phyloP scores from a whole-genome alignment of 805 yeast species.

The Teunomyces barrocoloradensis region DNA sequence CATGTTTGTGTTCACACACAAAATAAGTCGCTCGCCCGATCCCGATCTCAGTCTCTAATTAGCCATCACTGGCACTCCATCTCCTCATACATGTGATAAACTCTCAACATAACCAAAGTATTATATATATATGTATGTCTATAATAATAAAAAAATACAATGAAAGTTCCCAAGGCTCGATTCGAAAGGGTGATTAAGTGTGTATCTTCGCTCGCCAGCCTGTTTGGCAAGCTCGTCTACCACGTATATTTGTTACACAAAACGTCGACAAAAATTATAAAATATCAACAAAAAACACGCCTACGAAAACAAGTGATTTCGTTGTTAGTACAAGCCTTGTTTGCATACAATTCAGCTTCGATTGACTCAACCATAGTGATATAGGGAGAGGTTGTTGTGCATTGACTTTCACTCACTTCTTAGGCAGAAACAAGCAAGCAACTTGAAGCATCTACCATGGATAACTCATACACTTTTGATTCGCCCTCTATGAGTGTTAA shows the following conservation, averaged over 20 bases:
- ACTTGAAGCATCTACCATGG: conserved; percentile 9
- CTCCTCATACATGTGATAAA: too few species aligned
- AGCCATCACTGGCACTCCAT: too few species aligned
- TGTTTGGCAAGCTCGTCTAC: neutral
- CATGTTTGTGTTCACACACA: too few species aligned
- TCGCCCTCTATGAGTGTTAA: conserved; percentile 24
- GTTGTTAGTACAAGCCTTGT: neutral
- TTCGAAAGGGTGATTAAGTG: neutral
- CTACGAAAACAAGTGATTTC: neutral
- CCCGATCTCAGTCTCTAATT: too few species aligned
- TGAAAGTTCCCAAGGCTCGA: neutral
- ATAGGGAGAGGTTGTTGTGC: neutral
- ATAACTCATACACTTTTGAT: conserved; percentile 17
- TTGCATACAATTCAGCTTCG: neutral
- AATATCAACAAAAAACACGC: conserved; percentile 1
- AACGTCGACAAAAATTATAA: conserved; percentile 1
- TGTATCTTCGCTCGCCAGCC: neutral
- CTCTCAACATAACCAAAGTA: too few species aligned
- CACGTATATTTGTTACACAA: conserved; percentile 3
- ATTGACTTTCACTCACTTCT: neutral
- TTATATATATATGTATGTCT: too few species aligned
- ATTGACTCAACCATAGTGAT: too few species aligned
- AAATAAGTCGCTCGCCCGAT: too few species aligned
- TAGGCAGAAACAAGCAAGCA: neutral
- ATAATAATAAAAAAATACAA: neutral